Base-by-base conservation (phyloP, 2,329 filamentous ascomycete species). In the Fusarium nelsonii region DNA sequence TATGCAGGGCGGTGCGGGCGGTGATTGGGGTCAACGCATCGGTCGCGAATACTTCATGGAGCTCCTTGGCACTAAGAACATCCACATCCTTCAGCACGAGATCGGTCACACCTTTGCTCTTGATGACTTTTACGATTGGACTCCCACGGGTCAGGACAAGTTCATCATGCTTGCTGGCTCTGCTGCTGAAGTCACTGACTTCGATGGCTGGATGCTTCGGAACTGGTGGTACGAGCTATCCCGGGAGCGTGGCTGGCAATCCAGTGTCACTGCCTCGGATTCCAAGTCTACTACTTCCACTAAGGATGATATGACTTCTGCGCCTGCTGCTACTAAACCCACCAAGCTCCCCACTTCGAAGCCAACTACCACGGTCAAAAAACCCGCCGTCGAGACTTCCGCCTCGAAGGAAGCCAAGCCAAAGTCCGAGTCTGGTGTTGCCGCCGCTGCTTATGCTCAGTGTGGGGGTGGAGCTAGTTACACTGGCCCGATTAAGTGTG, bases 131-230 rank as follows among this genome's bases (percentile, higher is more conserved):
- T 82, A 83, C 65, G 81, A 83, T 73, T 84, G 81, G 81, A 81
- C 77, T 6, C 81, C 82, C 0, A 76, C 75, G 2, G 81, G 81
- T 7, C 68, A 80, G 11, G 71, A 73, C 16, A 81, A 78, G 68
- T 84, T 84, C 71, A 78, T 84, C 62, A 84, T 84, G 82, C 69
- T 78, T 44, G 81, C 82, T 48, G 82, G 83, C 6, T 79, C 78
- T 45, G 74, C 83, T 2, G 74, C 69, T 20, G 61, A 77, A 46
- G 77, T 84, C 20, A 84, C 82, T 4, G 82, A 84, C 41, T 84
- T 84, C 49, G 82, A 84, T 53, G 81, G 80, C 20, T 84, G 83
- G 83, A 84, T 84, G 82, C 71, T 81, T 46, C 73, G 82, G 2
- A 81, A 84, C 70, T 84, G 81, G 81, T 84, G 81, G 81, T 75